Conservation (phyloP, 2,329 filamentous ascomycete species). For the Chrysoporthe puriensis region DNA sequence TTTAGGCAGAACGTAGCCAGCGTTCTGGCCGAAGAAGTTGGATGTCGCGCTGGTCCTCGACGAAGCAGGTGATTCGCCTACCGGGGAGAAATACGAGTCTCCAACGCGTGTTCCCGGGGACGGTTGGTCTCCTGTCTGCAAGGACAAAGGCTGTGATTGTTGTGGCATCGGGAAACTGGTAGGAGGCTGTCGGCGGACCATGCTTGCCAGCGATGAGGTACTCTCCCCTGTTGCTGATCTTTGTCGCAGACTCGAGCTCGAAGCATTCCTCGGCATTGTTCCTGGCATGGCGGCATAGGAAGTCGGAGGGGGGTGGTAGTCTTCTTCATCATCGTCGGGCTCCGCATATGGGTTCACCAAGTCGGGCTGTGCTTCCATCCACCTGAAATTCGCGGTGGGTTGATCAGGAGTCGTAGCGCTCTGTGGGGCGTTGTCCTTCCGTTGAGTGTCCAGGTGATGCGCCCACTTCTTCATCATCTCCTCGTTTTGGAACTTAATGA, state of each 20-base stretch:
- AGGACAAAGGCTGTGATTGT: conserved; percentile 62
- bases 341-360: conserved; percentile 83
- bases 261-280: conserved; percentile 67
- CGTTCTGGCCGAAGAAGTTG: conserved; percentile 65
- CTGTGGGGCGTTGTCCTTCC: conserved; percentile 62
- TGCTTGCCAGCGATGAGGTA: conserved; percentile 58
- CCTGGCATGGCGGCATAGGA: conserved; percentile 39
- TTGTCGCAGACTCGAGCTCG: conserved; percentile 74
- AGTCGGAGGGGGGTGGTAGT: conserved; percentile 36
- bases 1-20: conserved; percentile 71
- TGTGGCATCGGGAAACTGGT: conserved; percentile 70
- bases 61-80: conserved; percentile 76
- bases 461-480: conserved; percentile 95
- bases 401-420: conserved; percentile 51
- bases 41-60: conserved; percentile 76
- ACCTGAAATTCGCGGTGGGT: conserved; percentile 74
- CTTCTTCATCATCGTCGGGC: conserved; percentile 66
- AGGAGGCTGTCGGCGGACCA: conserved; percentile 61
- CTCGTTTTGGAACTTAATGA: conserved; percentile 90
- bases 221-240: conserved; percentile 78
- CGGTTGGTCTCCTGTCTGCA: conserved; percentile 61
- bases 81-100: conserved; percentile 95
- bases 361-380: conserved; percentile 70
- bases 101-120: conserved; percentile 66
- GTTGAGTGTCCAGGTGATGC: conserved; percentile 74